A percentile compares a stretch with the other conserved stretches of the same genome.
phyloP scores from a whole-genome alignment of 1,284 basidiomycete species.

The Tremellales sp. region DNA sequence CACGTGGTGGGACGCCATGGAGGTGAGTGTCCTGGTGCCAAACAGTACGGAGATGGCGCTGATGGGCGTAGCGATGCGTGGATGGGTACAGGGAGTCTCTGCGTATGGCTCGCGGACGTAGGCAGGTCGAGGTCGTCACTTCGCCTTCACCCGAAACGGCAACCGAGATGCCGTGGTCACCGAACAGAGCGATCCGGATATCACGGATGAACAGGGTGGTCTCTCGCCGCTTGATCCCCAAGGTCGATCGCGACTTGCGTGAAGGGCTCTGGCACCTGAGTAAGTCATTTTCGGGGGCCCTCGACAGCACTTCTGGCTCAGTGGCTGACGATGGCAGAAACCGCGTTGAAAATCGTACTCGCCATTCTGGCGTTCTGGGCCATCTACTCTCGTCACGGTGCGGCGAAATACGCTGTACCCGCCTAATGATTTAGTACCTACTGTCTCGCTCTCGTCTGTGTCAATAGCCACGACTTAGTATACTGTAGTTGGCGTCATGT shows the following conservation, averaged over 20 bases:
- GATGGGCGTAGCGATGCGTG: slow-evolving; percentile 53
- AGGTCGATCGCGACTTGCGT: slow-evolving; percentile 7
- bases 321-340: slow-evolving; percentile 6
- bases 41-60: neutral
- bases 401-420: too few species aligned
- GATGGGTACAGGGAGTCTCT: slow-evolving; percentile 53
- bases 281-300: slow-evolving; percentile 7
- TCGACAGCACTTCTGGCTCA: neutral
- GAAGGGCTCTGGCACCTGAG: slow-evolving; percentile 28
- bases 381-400: neutral
- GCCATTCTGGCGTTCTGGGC: neutral
- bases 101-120: slow-evolving; percentile 15
- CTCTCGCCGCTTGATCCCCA: too few species aligned
- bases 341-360: slow-evolving; percentile 5
- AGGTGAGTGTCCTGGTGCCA: slow-evolving; percentile 25
- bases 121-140: slow-evolving; percentile 8
- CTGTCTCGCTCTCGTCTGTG: too few species aligned
- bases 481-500: too few species aligned
- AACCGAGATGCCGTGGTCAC: too few species aligned
- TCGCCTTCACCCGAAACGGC: too few species aligned
- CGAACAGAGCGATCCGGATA: too few species aligned
- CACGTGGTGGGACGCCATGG: slow-evolving; percentile 58
- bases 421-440: too few species aligned
- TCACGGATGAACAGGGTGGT: too few species aligned
- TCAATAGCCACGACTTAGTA: too few species aligned